A percentile compares a stretch with the other conserved stretches of the same genome.
phyloP scores from a whole-genome alignment of 345 rosid genomes.

The Eucalyptus polyanthemos region DNA sequence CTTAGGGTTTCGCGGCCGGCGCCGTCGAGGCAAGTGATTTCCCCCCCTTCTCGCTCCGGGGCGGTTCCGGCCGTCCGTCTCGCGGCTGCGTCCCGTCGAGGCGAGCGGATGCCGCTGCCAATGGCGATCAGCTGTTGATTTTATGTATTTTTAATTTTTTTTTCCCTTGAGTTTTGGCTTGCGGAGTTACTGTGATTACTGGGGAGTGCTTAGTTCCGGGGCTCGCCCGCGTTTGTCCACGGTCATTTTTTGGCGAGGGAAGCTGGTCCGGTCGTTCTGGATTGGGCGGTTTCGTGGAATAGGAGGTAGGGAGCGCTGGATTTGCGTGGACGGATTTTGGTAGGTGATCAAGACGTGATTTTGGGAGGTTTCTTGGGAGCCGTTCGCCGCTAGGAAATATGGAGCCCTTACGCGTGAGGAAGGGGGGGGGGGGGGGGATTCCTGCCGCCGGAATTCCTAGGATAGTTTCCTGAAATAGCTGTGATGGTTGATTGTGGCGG shows the following conservation, averaged over 20 bases:
- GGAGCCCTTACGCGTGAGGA: background rate
- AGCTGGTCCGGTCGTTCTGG: background rate
- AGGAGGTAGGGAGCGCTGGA: background rate
- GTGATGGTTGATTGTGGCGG: background rate
- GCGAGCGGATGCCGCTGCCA: background rate
- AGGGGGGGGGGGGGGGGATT: background rate
- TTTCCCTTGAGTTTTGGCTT: background rate
- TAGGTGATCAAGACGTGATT: background rate
- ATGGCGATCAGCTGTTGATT: background rate
- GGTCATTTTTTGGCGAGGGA: background rate
- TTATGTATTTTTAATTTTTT: background rate
- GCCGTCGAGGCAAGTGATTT: slow-evolving; percentile 15
- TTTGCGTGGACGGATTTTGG: background rate
- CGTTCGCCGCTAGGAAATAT: background rate
- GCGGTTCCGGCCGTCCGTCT: background rate
- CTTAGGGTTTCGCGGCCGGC: slow-evolving; percentile 30
- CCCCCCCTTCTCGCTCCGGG: background rate
- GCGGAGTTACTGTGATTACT: background rate
- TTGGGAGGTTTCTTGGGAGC: background rate
- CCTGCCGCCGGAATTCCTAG: background rate
- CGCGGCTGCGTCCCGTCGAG: background rate
- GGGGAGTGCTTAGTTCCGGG: background rate
- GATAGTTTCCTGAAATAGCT: background rate
- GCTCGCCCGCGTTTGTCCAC: background rate
- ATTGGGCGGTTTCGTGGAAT: background rate